Conservation (phyloP, 352 stramenopile species). For the Phytophthora nicotianae region DNA sequence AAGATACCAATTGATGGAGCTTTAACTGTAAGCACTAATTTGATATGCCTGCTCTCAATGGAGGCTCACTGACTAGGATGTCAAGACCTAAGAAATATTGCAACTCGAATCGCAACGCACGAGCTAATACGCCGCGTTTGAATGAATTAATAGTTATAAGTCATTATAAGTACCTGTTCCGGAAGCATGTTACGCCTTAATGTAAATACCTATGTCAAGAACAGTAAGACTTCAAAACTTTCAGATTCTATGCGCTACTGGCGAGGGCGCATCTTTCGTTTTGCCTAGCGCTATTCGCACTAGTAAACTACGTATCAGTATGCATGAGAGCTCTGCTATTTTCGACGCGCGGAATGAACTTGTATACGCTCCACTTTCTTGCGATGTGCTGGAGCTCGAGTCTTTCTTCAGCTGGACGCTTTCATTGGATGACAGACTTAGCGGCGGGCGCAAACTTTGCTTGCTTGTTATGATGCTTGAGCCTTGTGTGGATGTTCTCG, state of each 20-base stretch:
- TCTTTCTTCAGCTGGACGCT: constrained; percentile 11
- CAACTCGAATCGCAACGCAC: neutral
- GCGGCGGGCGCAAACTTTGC: constrained; percentile 2
- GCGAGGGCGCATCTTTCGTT: too few relatives aligned
- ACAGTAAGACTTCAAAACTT: too few relatives aligned
- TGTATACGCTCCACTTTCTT: constrained; percentile 15
- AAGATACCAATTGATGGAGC: constrained; percentile 4
- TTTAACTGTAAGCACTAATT: neutral
- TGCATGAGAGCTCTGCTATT: constrained; percentile 10
- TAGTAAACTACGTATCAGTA: too few relatives aligned
- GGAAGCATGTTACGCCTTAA: too few relatives aligned
- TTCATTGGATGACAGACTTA: neutral
- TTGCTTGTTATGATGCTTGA: constrained; percentile 2
- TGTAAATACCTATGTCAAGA: too few relatives aligned
- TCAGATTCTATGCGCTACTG: too few relatives aligned
- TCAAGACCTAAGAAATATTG: constrained; percentile 1
- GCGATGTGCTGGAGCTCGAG: constrained; percentile 9
- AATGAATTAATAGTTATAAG: too few relatives aligned
- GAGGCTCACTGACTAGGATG: too few relatives aligned
- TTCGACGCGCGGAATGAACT: constrained; percentile 16
- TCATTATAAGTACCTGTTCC: too few relatives aligned
- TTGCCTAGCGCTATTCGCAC: too few relatives aligned
- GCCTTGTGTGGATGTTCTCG: neutral
- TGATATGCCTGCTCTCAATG: neutral
- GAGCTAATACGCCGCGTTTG: constrained; percentile 1